Evolutionary conservation across 257 asterid genomes (phyloP).

Genomic region (Jacaranda copaia): DNA sequence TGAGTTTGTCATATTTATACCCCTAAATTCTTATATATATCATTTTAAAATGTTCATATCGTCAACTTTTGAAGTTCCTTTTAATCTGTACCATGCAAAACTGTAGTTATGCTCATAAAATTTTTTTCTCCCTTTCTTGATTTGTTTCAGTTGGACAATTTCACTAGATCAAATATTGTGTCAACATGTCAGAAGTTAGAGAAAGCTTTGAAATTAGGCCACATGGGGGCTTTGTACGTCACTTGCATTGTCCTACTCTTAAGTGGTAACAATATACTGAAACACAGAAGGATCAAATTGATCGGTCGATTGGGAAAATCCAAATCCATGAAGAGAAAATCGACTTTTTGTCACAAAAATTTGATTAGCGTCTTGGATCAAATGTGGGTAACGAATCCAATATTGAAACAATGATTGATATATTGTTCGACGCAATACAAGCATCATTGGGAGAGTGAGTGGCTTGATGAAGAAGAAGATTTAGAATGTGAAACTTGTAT

Average conservation of each 20-base stretch:
- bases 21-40: too few species aligned
- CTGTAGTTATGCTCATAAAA: too few species aligned
- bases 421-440: background rate
- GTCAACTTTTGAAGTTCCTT: too few species aligned
- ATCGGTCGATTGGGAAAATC: background rate
- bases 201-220: slow-evolving; percentile 35
- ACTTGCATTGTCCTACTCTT: slow-evolving; percentile 29
- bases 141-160: slow-evolving; percentile 42
- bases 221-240: slow-evolving; percentile 37
- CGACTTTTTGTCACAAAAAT: slow-evolving; percentile 6
- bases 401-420: background rate
- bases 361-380: slow-evolving; percentile 12
- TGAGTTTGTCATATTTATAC: too few species aligned
- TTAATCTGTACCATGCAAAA: too few species aligned
- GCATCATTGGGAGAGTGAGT: background rate
- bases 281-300: slow-evolving; percentile 14
- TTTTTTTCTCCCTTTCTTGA: too few species aligned
- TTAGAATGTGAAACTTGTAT: too few species aligned
- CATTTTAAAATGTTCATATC: too few species aligned
- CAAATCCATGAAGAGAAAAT: background rate
- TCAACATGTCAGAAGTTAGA: background rate
- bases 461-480: too few species aligned
- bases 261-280: slow-evolving; percentile 11
- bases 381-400: slow-evolving; percentile 37
- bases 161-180: background rate